Evolutionary conservation across 2,329 filamentous ascomycete species (phyloP).

Genomic region (Aspergillus fischeri): DNA sequence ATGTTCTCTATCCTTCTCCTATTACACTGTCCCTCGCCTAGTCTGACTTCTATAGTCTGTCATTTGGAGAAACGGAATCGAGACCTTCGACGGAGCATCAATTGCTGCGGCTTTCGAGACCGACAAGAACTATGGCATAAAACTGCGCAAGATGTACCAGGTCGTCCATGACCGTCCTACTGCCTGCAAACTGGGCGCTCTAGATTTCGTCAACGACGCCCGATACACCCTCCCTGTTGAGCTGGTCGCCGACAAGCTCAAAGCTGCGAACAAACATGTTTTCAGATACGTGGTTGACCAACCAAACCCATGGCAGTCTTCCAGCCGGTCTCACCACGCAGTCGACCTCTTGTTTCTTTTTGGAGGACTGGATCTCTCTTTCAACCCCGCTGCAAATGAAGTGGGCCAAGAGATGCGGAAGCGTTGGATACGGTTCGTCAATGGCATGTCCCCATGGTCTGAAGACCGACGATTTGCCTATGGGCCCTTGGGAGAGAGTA

Average conservation of each 20-base stretch:
- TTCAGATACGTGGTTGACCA: conserved; percentile 45
- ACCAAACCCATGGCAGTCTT: conserved; percentile 46
- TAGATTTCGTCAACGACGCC: conserved; percentile 33
- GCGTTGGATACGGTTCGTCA: conserved; percentile 40
- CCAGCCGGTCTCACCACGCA: conserved; percentile 45
- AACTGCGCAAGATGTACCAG: conserved; percentile 39
- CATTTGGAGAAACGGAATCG: conserved; percentile 44
- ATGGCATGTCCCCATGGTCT: conserved; percentile 36
- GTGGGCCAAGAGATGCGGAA: conserved; percentile 38
- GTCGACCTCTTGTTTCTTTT: conserved; percentile 47
- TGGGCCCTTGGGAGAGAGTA: conserved; percentile 37
- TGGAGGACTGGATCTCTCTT: conserved; percentile 36
- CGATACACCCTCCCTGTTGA: conserved; percentile 31
- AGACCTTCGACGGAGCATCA: conserved; percentile 27
- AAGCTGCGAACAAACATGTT: conserved; percentile 21
- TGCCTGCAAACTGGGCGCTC: conserved; percentile 38
- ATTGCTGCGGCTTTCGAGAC: conserved; percentile 35
- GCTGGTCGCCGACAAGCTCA: conserved; percentile 24
- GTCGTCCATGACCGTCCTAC: conserved; percentile 39
- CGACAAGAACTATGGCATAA: conserved; percentile 23
- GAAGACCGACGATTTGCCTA: conserved; percentile 31
- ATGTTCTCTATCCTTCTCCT: not conserved
- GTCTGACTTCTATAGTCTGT: conserved; percentile 31
- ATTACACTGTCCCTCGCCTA: not conserved
- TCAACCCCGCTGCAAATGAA: conserved; percentile 29